phyloP scores from a whole-genome alignment of 2,329 filamentous ascomycete genomes.

The Chaetomiaceae sp. region DNA sequence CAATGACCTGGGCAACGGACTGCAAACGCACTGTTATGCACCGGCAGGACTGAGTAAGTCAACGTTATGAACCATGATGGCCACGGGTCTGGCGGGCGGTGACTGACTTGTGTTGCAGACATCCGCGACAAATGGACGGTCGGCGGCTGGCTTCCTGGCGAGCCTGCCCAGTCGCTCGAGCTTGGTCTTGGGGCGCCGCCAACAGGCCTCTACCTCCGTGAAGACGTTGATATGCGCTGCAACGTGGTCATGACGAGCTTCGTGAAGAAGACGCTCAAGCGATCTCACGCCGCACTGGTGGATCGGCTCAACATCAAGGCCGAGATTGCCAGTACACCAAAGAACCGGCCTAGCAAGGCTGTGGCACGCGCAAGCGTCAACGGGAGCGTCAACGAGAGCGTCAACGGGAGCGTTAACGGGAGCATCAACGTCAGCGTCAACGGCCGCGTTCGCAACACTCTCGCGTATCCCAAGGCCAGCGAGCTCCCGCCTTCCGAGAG shows the following conservation, averaged over 20 bases:
- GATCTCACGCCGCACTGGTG: slow-evolving; percentile 65
- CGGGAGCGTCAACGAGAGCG: neutral
- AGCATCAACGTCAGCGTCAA: neutral
- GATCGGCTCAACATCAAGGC: slow-evolving; percentile 53
- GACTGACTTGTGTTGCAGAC: slow-evolving; percentile 25
- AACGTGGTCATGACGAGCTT: slow-evolving; percentile 70
- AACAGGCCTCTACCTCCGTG: slow-evolving; percentile 70
- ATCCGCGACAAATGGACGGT: slow-evolving; percentile 71
- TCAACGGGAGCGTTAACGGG: no score
- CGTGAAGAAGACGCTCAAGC: slow-evolving; percentile 76
- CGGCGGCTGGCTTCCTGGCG: slow-evolving; percentile 63
- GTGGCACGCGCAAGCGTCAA: no score
- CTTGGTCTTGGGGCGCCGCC: slow-evolving; percentile 59
- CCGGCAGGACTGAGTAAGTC: slow-evolving; percentile 58
- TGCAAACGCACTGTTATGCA: slow-evolving; percentile 80
- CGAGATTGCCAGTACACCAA: slow-evolving; percentile 24
- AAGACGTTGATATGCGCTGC: slow-evolving; percentile 79
- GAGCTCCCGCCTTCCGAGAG: no score
- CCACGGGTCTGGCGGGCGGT: neutral
- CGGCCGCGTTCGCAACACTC: no score
- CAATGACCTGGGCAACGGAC: slow-evolving; percentile 62
- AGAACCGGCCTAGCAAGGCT: neutral
- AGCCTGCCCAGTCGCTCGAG: slow-evolving; percentile 59
- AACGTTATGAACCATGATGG: no score
- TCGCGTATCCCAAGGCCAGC: no score